phyloP scores from a whole-genome alignment of 495 filamentous ascomycete species.

The Tuber melanosporum region DNA sequence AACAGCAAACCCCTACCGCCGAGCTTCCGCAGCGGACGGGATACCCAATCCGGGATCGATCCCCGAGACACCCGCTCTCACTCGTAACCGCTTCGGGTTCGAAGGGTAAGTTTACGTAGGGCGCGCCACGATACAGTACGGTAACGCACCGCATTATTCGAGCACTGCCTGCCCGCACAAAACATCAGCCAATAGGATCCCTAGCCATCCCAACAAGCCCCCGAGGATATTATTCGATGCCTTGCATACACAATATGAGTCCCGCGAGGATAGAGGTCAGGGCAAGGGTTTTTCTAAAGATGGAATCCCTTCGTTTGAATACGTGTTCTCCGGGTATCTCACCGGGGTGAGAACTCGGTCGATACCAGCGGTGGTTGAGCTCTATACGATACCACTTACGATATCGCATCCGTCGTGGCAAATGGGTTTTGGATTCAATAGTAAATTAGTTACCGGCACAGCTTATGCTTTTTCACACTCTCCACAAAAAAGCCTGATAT shows the following conservation, averaged over 20 bases:
- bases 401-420: not conserved
- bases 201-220: not conserved
- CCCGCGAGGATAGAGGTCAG: not conserved
- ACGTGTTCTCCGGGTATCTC: not conserved
- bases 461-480: too few species aligned
- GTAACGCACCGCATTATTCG: too few species aligned
- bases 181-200: not conserved
- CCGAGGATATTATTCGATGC: not conserved
- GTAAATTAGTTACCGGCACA: not conserved
- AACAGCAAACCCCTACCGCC: not conserved
- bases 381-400: not conserved
- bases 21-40: not conserved
- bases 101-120: too few species aligned
- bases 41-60: not conserved
- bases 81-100: not conserved
- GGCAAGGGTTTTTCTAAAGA: not conserved
- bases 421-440: not conserved
- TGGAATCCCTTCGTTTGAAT: not conserved
- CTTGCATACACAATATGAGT: not conserved
- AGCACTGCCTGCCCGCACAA: not conserved
- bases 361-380: not conserved
- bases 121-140: too few species aligned
- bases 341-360: not conserved
- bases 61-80: not conserved
- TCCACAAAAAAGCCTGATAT: too few species aligned